Percentiles rank a stretch among this genome's conserved stretches.
phyloP scores from a whole-genome alignment of 768 basidiomycete genomes.

The Trametes cingulata region DNA sequence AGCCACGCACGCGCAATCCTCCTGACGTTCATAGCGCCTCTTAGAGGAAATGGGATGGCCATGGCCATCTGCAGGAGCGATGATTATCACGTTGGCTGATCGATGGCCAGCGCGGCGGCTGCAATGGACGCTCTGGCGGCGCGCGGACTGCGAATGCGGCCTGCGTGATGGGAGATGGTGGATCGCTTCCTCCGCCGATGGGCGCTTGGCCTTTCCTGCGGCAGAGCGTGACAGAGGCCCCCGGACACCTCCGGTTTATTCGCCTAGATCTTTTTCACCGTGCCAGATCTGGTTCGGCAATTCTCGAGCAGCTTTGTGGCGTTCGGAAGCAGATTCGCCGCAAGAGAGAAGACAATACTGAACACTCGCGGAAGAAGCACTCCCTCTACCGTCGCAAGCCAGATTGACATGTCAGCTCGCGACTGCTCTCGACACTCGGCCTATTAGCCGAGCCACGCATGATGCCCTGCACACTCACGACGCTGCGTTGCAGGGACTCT shows the following conservation, averaged over 20 bases:
- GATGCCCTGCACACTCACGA: background rate
- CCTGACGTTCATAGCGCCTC: background rate
- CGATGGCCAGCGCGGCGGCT: slow-evolving; percentile 12
- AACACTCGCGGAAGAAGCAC: slow-evolving; percentile 25
- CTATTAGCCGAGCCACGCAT: background rate
- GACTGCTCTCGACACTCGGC: background rate
- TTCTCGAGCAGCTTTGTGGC: slow-evolving; percentile 29
- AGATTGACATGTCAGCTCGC: background rate
- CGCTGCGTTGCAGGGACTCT: background rate
- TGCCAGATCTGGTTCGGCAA: slow-evolving; percentile 16
- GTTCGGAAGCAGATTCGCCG: slow-evolving; percentile 23
- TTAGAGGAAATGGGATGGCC: background rate
- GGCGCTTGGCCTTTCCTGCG: slow-evolving; percentile 4
- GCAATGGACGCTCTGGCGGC: slow-evolving; percentile 12
- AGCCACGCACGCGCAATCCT: background rate
- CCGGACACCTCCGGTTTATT: slow-evolving; percentile 26
- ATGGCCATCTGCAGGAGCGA: slow-evolving; percentile 4
- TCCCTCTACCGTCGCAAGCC: slow-evolving; percentile 10
- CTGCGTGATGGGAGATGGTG: slow-evolving; percentile 10
- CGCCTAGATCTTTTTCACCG: background rate
- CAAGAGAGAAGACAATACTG: slow-evolving; percentile 7
- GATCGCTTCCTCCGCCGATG: slow-evolving; percentile 25
- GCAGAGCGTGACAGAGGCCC: slow-evolving; percentile 18
- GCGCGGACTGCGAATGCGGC: slow-evolving; percentile 8
- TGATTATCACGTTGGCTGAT: slow-evolving; percentile 19